Evolutionary conservation across 1,284 basidiomycete genomes (phyloP), one percentile per base, ranked within the genome.

Genomic region (Pseudozyma sp.): DNA sequence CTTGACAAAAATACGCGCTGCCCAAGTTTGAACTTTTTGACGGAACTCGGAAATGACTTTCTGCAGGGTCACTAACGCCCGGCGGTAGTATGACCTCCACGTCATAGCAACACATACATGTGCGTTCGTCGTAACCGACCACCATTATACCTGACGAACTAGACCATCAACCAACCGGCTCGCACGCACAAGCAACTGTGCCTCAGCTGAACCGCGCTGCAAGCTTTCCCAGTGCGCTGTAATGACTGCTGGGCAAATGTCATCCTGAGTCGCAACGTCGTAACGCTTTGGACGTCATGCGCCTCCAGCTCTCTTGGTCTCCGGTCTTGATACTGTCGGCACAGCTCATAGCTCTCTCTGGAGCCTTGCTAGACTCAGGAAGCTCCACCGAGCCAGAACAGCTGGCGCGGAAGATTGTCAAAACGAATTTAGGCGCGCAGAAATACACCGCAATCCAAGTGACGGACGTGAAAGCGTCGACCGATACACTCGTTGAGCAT

Each of bases 321-420:
- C 7, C 44, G 49, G 61, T 50, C 38, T 43, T 64, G 40, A 35
- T 59, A 11, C 21, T 48, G 14, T 49, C 52, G 18, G 43, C 58
- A 21, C 49, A 52, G 19, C 44, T 64, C 44, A 40, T 59, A 34
- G 40, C 34, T n/a, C 57, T 53, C 0, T 43, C 57, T 9, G 35
- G 45, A 21, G 21, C 58, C 2, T 49, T 52, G 9, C 56, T 70
- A 8, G 68, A 70, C 19, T 70, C 68, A 11, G 68, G 61, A 16
- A 45, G 45, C 8, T 34, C 61, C 1, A 2, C 43, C 2, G 42
- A 42, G 14, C 11, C 39, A 38, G 49, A 45, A 0, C 19, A 13
- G 18, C n/a, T 31, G 13, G 34, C 25, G 14, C 13, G 6, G 14
- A n/a, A 16, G 39, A 3, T 48, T 13, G 18, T 8, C 14, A 42